A percentile compares a stretch with the other conserved stretches of the same genome.
These are phyloP conservation scores for Annona squamosa DNA, from an alignment of 164 flowering plant genomes.

Conservation along the genomic window DNA sequence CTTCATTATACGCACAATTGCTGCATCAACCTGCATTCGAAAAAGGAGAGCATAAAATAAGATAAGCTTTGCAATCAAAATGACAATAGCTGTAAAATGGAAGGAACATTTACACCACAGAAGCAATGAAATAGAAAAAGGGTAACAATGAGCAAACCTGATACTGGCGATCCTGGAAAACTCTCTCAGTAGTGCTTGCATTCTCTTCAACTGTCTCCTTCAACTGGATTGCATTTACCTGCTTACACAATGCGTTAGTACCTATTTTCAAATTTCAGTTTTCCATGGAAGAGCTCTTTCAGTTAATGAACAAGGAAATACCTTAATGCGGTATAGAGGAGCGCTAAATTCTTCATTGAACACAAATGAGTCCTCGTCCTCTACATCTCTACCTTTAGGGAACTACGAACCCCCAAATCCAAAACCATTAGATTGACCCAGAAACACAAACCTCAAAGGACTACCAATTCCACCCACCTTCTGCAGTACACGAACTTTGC, in stretches of 20 bases:
- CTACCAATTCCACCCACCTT: constrained; percentile 40
- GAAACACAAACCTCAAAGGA: neutral
- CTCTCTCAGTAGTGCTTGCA: constrained; percentile 94
- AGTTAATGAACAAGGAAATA: constrained; percentile 2
- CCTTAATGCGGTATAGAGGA: constrained; percentile 88
- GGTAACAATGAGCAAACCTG: constrained; percentile 42
- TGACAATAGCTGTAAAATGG: neutral
- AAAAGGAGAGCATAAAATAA: neutral
- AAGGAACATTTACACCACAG: neutral
- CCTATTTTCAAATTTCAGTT: constrained; percentile 2
- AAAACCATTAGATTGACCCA: neutral
- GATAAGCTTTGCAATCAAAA: neutral
- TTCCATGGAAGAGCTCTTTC: neutral
- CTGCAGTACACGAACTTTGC: constrained; percentile 80
- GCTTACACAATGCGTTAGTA: constrained; percentile 14
- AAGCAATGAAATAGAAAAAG: neutral
- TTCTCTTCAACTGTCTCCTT: constrained; percentile 98
- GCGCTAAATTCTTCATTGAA: constrained; percentile 83
- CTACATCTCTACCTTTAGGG: constrained; percentile 88
- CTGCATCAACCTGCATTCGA: constrained; percentile 82
- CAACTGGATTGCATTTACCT: constrained; percentile 99
- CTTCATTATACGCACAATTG: constrained; percentile 99
- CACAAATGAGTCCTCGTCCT: constrained; percentile 62
- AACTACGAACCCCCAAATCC: constrained; percentile 28
- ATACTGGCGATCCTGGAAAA: constrained; percentile 95